Conservation (phyloP, 345 rosid species). For the Populus ilicifolia region DNA sequence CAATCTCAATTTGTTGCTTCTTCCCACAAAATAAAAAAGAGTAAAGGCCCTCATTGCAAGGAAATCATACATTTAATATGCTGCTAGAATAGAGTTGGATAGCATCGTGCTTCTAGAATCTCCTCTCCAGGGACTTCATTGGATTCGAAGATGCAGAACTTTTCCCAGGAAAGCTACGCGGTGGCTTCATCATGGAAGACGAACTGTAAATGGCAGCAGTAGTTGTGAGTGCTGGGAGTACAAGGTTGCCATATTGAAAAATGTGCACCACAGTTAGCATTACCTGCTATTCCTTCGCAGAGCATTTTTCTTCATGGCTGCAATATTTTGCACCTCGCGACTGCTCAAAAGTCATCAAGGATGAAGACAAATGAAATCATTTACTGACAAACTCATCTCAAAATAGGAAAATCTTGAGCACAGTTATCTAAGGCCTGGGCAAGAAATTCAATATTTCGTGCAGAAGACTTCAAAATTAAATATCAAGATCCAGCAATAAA, state of each 20-base stretch:
- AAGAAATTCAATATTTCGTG: neutral
- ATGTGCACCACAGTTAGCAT: neutral
- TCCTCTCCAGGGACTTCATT: neutral
- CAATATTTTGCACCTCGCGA: slow-evolving; percentile 73
- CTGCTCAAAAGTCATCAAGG: slow-evolving; percentile 38
- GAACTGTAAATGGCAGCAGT: slow-evolving; percentile 2
- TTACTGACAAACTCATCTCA: neutral
- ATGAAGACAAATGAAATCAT: neutral
- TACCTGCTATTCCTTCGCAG: slow-evolving; percentile 58
- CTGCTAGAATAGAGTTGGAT: neutral
- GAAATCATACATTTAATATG: too few species aligned
- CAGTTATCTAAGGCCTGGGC: neutral
- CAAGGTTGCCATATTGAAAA: neutral
- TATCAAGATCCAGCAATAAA: neutral
- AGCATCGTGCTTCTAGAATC: slow-evolving; percentile 5
- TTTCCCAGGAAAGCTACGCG: neutral
- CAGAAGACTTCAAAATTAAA: neutral
- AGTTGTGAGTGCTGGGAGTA: neutral
- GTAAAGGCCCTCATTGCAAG: too few species aligned
- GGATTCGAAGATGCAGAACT: slow-evolving; percentile 12
- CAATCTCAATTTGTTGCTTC: too few species aligned
- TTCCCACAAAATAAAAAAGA: too few species aligned
- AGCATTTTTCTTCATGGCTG: slow-evolving; percentile 62
- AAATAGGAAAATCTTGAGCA: neutral
- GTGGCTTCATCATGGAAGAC: slow-evolving; percentile 7